These are phyloP conservation scores for Guillardia theta DNA, from an alignment of 78 protist species.

Conservation along the genomic window DNA sequence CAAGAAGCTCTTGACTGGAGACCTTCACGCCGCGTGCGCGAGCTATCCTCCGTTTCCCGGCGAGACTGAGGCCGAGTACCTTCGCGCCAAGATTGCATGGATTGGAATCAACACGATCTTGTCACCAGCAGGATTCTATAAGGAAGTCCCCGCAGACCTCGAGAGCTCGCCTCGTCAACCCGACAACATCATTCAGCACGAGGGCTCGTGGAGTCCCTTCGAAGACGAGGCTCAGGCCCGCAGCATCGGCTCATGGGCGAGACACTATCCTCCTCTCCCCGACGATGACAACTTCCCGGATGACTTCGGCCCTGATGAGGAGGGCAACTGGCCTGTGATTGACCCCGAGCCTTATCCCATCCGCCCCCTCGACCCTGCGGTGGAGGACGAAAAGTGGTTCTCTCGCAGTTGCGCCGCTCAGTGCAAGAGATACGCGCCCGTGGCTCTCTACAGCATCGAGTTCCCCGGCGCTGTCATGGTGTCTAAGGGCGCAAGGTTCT, in stretches of 20 bases:
- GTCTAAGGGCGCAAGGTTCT: background rate
- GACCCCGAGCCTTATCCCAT: constrained; percentile 18
- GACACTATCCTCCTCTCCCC: constrained; percentile 15
- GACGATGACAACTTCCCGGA: background rate
- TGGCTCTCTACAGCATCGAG: background rate
- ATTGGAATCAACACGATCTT: no score
- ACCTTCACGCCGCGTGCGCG: background rate
- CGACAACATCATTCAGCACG: no score
- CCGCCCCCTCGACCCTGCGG: background rate
- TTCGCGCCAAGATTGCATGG: background rate
- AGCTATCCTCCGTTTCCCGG: background rate
- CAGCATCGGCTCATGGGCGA: background rate
- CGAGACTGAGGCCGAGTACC: background rate
- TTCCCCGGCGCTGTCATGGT: background rate
- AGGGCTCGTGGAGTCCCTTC: no score
- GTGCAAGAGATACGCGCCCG: background rate
- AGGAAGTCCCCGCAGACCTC: no score
- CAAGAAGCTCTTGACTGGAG: background rate
- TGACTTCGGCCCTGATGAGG: background rate
- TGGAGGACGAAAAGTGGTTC: background rate
- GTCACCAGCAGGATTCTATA: no score
- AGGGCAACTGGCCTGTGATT: background rate
- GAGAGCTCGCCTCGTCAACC: no score
- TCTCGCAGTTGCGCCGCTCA: background rate
- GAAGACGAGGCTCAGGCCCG: background rate